Conservation (phyloP, 2,329 filamentous ascomycete species). For the Hymenoscyphus infarciens region DNA sequence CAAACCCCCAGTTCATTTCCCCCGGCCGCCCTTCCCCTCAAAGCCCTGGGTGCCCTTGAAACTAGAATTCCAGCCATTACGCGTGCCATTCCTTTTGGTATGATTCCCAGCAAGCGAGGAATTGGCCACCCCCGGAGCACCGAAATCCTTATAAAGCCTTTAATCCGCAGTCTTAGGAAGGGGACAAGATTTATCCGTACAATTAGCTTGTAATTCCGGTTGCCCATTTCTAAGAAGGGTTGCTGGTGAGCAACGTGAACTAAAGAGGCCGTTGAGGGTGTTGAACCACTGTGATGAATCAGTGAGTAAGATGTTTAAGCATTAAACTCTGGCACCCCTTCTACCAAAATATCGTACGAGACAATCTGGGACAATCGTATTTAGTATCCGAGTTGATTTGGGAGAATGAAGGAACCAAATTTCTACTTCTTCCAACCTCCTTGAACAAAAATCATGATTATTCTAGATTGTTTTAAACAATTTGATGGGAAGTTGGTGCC, state of each 20-base stretch:
- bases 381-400: too few species aligned
- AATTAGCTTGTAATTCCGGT: not conserved
- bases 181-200: slow-evolving; percentile 1
- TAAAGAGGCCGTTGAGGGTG: slow-evolving; percentile 4
- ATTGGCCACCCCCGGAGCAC: slow-evolving; percentile 1
- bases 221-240: not conserved
- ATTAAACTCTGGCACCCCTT: not conserved
- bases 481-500: too few species aligned
- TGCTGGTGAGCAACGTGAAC: slow-evolving; percentile 2
- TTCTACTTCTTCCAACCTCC: too few species aligned
- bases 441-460: too few species aligned
- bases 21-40: not conserved
- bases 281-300: not conserved
- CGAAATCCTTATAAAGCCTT: not conserved
- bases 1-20: not conserved
- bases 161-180: not conserved
- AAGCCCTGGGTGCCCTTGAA: not conserved
- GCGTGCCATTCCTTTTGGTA: slow-evolving; percentile 2
- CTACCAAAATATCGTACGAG: too few species aligned
- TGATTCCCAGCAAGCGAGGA: slow-evolving; percentile 1
- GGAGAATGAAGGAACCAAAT: too few species aligned
- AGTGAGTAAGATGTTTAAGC: not conserved
- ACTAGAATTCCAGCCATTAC: not conserved
- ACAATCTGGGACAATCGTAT: too few species aligned
- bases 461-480: not conserved